These are phyloP conservation scores for Sporothrix variecibatus DNA, from an alignment of 2,329 filamentous ascomycete genomes.

Conservation along the genomic window DNA sequence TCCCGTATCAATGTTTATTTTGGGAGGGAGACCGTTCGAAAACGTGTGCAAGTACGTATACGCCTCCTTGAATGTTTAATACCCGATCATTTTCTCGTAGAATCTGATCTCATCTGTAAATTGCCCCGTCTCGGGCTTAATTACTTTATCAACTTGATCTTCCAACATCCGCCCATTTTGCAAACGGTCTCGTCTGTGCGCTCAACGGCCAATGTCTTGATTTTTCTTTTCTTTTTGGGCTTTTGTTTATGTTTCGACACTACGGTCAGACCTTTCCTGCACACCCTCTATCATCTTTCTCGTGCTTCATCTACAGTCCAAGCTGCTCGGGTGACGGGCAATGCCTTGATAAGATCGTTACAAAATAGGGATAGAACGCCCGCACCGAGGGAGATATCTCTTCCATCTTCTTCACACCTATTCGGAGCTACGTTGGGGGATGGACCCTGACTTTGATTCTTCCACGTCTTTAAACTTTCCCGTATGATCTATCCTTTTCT, in stretches of 20 bases:
- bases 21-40: too few species aligned
- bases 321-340: slow-evolving; percentile 13
- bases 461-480: background rate
- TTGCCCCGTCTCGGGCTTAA: background rate
- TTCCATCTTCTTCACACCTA: background rate
- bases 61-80: background rate
- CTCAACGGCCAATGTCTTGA: background rate
- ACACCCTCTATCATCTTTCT: slow-evolving; percentile 3
- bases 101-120: background rate
- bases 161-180: background rate
- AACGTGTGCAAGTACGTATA: background rate
- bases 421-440: background rate
- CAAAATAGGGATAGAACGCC: background rate
- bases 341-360: background rate
- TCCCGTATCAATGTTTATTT: background rate
- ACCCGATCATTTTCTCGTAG: background rate
- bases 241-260: background rate
- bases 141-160: background rate
- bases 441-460: background rate
- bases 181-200: slow-evolving; percentile 8
- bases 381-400: background rate
- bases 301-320: slow-evolving; percentile 14
- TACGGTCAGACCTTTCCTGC: background rate
- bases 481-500: slow-evolving; percentile 1
- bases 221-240: too few species aligned